phyloP scores from a whole-genome alignment of 192 early-diverging fungal genomes.

The Podila epigama region DNA sequence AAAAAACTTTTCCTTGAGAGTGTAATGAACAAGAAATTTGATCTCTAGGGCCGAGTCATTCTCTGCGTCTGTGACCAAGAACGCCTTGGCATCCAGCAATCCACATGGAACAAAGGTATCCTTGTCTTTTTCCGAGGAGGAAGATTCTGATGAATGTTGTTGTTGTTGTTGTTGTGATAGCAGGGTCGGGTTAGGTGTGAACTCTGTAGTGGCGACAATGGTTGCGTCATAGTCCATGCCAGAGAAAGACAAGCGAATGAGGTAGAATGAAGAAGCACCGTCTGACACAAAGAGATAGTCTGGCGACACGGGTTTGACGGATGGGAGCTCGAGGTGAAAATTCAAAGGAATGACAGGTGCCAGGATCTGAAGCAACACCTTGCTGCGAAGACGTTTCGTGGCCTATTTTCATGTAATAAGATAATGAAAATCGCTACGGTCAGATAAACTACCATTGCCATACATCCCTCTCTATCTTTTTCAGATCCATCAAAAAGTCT shows the following conservation, averaged over 20 bases:
- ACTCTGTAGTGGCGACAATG: slow-evolving; percentile 12
- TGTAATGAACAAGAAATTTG: slow-evolving; percentile 27
- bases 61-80: slow-evolving; percentile 4
- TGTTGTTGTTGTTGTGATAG: neutral
- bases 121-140: neutral
- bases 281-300: slow-evolving; percentile 39
- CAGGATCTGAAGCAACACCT: slow-evolving; percentile 22
- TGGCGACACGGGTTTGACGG: slow-evolving; percentile 29
- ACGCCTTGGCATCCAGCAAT: slow-evolving; percentile 38
- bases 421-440: neutral
- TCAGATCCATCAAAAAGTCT: too few species aligned
- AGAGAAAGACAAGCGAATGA: slow-evolving; percentile 8
- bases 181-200: neutral
- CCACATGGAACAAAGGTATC: slow-evolving; percentile 1
- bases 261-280: slow-evolving; percentile 26
- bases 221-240: slow-evolving; percentile 20
- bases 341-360: slow-evolving; percentile 12
- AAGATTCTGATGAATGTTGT: neutral
- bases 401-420: neutral
- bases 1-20: slow-evolving; percentile 22
- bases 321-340: slow-evolving; percentile 30
- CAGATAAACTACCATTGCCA: neutral
- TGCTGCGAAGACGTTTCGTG: slow-evolving; percentile 25
- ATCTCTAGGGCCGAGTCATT: slow-evolving; percentile 12
- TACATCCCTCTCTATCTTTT: neutral